Evolutionary conservation across 2,329 filamentous ascomycete genomes (phyloP).

Genomic region (Nemania sp.): DNA sequence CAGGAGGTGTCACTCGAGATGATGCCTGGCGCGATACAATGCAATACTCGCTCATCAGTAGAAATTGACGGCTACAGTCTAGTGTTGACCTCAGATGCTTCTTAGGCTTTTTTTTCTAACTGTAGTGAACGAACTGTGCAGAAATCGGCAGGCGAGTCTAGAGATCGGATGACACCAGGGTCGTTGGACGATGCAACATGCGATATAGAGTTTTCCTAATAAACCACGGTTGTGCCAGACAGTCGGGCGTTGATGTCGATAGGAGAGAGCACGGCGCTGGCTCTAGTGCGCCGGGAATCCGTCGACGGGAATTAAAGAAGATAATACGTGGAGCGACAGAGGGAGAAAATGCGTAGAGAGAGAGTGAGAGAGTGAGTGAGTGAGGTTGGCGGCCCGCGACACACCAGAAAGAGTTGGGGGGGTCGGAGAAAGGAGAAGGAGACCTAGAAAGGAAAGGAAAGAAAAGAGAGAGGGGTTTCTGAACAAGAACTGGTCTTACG

Average conservation of each 20-base stretch:
- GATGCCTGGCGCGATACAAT: constrained; percentile 6
- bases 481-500: constrained; percentile 44
- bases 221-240: constrained; percentile 42
- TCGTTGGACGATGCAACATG: constrained; percentile 40
- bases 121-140: constrained; percentile 46
- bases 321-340: constrained; percentile 26
- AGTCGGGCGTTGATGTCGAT: constrained; percentile 44
- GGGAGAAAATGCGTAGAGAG: constrained; percentile 23
- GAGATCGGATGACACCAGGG: constrained; percentile 38
- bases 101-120: constrained; percentile 23
- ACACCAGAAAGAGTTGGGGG: constrained; percentile 38
- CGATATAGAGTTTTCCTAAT: constrained; percentile 45
- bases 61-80: constrained; percentile 10
- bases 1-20: constrained; percentile 32
- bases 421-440: constrained; percentile 42
- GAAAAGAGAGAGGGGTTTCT: constrained; percentile 47
- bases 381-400: constrained; percentile 38
- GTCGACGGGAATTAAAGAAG: constrained; percentile 27
- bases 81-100: constrained; percentile 16
- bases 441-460: constrained; percentile 40
- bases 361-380: constrained; percentile 28
- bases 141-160: constrained; percentile 37
- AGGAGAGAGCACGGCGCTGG: constrained; percentile 30
- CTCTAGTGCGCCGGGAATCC: constrained; percentile 28
- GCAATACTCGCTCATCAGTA: constrained; percentile 5